phyloP scores from a whole-genome alignment of 1,284 basidiomycete species.

The Coniferiporia weirii region DNA sequence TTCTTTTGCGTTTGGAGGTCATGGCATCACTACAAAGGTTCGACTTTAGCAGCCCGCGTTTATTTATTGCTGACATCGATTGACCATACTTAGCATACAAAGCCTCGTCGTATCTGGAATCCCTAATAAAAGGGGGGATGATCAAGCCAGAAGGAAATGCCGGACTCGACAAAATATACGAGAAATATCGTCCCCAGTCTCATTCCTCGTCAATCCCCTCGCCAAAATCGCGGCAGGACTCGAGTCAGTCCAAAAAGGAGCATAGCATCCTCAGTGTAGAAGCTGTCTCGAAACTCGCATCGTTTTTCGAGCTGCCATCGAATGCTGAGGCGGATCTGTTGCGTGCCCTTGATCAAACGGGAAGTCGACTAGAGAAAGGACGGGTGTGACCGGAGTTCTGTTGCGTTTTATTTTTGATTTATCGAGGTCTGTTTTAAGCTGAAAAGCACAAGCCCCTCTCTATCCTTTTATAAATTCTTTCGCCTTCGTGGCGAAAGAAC shows the following conservation, averaged over 20 bases:
- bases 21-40: conserved; percentile 78
- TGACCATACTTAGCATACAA: conserved; percentile 50
- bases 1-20: conserved; percentile 81
- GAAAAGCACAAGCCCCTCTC: neutral
- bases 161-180: conserved; percentile 56
- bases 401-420: neutral
- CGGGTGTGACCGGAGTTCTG: neutral
- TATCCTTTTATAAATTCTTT: no score
- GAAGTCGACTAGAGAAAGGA: neutral
- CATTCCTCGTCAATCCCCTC: neutral
- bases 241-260: conserved; percentile 2
- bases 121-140: conserved; percentile 47
- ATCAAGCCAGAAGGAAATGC: conserved; percentile 51
- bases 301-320: conserved; percentile 41
- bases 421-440: neutral
- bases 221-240: neutral
- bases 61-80: neutral
- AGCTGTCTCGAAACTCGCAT: conserved; percentile 47
- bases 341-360: conserved; percentile 59
- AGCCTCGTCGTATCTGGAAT: conserved; percentile 62
- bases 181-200: conserved; percentile 27
- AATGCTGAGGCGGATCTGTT: conserved; percentile 47
- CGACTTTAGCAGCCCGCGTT: conserved; percentile 11
- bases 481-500: no score
- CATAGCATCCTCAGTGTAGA: conserved; percentile 45